These are phyloP conservation scores for Eustoma russellianum DNA, from an alignment of 257 asterid genomes.

Conservation along the genomic window DNA sequence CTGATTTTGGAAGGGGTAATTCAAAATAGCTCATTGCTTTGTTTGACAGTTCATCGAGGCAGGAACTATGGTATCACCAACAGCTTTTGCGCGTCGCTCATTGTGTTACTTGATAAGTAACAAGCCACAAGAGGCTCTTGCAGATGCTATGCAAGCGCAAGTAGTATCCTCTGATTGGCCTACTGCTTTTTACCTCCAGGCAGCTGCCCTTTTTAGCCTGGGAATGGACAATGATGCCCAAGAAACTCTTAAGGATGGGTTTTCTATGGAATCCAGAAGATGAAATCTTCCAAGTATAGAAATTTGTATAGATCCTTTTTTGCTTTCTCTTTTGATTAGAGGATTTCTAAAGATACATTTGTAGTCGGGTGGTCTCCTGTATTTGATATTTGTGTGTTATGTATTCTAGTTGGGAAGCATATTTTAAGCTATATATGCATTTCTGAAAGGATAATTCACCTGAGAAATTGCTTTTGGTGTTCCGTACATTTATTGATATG, in stretches of 20 bases:
- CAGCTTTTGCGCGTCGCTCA: conserved; percentile 36
- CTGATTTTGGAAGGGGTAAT: background rate
- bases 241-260: conserved; percentile 34
- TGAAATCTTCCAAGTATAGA: conserved; percentile 3
- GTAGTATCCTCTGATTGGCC: conserved; percentile 38
- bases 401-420: too few relatives aligned
- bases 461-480: too few relatives aligned
- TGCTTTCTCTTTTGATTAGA: too few relatives aligned
- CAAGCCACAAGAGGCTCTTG: conserved; percentile 38
- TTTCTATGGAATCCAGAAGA: conserved; percentile 24
- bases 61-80: conserved; percentile 33
- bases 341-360: too few relatives aligned
- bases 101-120: conserved; percentile 31
- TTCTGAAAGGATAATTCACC: too few relatives aligned
- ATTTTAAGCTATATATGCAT: too few relatives aligned
- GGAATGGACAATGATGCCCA: conserved; percentile 41
- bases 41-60: conserved; percentile 31
- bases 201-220: conserved; percentile 34
- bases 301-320: conserved; percentile 11
- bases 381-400: too few relatives aligned
- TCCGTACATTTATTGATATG: too few relatives aligned
- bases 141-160: conserved; percentile 50
- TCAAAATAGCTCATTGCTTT: background rate
- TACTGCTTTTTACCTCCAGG: conserved; percentile 36
- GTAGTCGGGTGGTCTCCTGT: too few relatives aligned